A percentile compares a stretch with the other conserved stretches of the same genome.
These are phyloP conservation scores for Naganishia onofrii DNA, from an alignment of 768 basidiomycete genomes.

Conservation along the genomic window DNA sequence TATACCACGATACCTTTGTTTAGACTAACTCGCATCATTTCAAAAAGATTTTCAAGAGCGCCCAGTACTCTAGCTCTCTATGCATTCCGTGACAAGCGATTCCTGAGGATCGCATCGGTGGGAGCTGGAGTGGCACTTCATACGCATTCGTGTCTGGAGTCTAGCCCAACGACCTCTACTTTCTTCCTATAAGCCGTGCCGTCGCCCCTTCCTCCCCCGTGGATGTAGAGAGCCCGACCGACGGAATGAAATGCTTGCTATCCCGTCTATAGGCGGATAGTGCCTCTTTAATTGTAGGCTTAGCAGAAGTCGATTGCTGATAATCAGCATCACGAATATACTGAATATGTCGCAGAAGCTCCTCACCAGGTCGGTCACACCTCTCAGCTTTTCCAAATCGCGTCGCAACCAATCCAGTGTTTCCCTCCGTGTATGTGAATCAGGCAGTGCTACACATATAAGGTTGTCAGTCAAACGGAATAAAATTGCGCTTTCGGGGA, in stretches of 20 bases:
- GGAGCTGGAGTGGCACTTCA: no score
- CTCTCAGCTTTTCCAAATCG: conserved; percentile 43
- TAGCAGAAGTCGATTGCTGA: not conserved
- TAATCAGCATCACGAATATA: not conserved
- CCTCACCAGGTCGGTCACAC: conserved; percentile 44
- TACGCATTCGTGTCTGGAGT: no score
- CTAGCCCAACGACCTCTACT: not conserved
- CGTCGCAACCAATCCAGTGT: conserved; percentile 48
- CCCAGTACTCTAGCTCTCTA: no score
- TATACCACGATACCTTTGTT: no score
- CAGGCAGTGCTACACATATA: conserved; percentile 41
- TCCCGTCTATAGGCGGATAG: conserved; percentile 43
- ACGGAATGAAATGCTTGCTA: conserved; percentile 44
- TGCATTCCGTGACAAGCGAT: no score
- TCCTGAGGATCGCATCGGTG: no score
- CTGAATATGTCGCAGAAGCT: conserved; percentile 15
- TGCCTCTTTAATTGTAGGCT: conserved; percentile 41
- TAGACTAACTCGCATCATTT: no score
- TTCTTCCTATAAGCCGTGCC: conserved; percentile 2
- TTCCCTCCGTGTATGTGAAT: conserved; percentile 44
- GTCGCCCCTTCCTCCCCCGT: not conserved
- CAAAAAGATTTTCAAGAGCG: no score
- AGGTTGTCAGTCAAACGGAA: not conserved
- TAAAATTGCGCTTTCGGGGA: not conserved
- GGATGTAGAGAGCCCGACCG: conserved; percentile 39